These are phyloP conservation scores for Castanea sativa DNA, from an alignment of 306 rosid species.

Conservation along the genomic window DNA sequence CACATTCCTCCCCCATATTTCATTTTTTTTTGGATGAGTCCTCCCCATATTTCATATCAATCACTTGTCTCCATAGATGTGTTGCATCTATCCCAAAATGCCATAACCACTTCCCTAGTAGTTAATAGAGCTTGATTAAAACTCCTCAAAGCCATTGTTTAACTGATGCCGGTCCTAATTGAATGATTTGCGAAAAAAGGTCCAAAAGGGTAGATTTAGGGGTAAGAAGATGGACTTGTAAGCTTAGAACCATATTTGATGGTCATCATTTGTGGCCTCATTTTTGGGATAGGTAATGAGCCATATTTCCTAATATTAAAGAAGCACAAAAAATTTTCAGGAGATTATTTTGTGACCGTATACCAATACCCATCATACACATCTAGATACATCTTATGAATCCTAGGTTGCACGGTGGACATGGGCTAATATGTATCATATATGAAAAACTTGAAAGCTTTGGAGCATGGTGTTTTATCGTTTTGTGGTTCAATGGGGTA, in stretches of 20 bases:
- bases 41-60: too few relatives aligned
- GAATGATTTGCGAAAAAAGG: not conserved
- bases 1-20: too few relatives aligned
- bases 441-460: not conserved
- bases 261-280: not conserved
- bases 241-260: not conserved
- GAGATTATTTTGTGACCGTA: not conserved
- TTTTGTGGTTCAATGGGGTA: too few relatives aligned
- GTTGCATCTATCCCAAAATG: too few relatives aligned
- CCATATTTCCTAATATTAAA: not conserved
- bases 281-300: not conserved
- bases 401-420: not conserved
- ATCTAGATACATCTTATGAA: not conserved
- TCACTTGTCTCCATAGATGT: too few relatives aligned
- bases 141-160: too few relatives aligned
- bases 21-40: too few relatives aligned
- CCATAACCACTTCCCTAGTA: too few relatives aligned
- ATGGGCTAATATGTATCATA: not conserved
- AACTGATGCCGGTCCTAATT: too few relatives aligned
- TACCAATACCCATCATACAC: not conserved
- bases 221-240: not conserved
- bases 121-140: too few relatives aligned
- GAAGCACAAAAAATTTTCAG: not conserved
- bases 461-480: not conserved
- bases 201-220: not conserved